Base-by-base conservation (phyloP, 805 yeast genomes). In the Citeromyces nyonsensis region DNA sequence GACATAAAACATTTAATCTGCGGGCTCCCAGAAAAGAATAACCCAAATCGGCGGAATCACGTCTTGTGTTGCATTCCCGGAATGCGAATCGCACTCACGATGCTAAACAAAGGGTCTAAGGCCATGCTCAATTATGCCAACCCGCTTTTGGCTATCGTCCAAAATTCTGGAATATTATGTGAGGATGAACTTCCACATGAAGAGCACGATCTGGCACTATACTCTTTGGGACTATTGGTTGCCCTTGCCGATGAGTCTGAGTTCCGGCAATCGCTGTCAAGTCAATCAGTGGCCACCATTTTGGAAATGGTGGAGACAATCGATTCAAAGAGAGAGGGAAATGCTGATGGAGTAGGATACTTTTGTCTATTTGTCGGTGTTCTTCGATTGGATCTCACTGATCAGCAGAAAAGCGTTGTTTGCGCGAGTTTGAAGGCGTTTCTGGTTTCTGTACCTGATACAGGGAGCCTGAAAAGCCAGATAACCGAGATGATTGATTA, bases 271-370 rank as follows among this genome's bases (percentile, higher is more conserved):
- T 30, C 0, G 9, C 12, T 2, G 37, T 44, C 15, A 18, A 36
- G 3, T 10, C 29, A n/a, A 15, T n/a, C 7, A 4, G 30, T 1
- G 8, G 5, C 4, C 14, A 28, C 22, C 30, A 28, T 28, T n/a
- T n/a, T 5, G 5, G 14, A 28, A 6, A 15, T n/a, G 30, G 5
- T 18, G 22, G 22, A 18, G 5, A 5, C 37, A 18, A 10, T 25
- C n/a, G 34, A 35, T 10, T 3, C 26, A 2, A n/a, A 14, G 2
- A 33, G 36, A n/a, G 33, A 36, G 6, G 32, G 34, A 12, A 37
- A 43, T 27, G 28, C 39, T 10, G 52, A 48, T 31, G 39, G 47
- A 12, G 30, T 43, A 10, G 54, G 52, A 1, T 51, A 51, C 29
- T 40, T 44, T 25, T 44, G 52, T 30, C 35, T 49, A n/a, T 26